Evolutionary conservation across 331 rosid genomes (phyloP), one percentile per base, ranked within the genome.

Genomic region (Saraca asoca): DNA sequence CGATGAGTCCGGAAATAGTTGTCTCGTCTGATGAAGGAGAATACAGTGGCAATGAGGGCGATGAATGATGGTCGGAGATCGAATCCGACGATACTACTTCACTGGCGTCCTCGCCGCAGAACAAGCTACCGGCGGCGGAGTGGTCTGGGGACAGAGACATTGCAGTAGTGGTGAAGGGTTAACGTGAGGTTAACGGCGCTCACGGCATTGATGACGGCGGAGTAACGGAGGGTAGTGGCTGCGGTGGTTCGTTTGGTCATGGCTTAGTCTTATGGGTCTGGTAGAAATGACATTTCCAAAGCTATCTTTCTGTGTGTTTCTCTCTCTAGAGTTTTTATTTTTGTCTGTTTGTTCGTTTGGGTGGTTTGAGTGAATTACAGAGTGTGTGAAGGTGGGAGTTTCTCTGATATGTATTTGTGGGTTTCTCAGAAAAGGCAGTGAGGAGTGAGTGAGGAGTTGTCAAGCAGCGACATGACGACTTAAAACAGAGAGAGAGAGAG

Each of bases 211-310:
- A 64, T 43, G 29, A 39, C 50, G 18, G 39, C 8, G 52, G n/a
- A 2, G 62, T 12, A 52, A 41, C 5, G 35, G 49, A 39, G 42
- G 64, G 38, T 45, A 15, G 38, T 16, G 12, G n/a, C 7, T 24
- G 12, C 14, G 39, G 17, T 7, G 12, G 54, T 42, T 37, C n/a
- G 50, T 45, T 58, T 77, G 82, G 68, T 57, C 89, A 81, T 81
- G 66, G 81, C 82, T 70, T 9, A 77, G 19, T 66, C 66, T 79
- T 66, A 69, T 31, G 80, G 69, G 69, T 75, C 73, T 62, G 71
- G 73, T 24, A 24, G 31, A 72, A 51, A 72, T 44, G 69, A 60
- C 83, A 77, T 77, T 5, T 57, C 61, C 12, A 44, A 67, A 34
- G 60, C 7, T 31, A 15, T 17, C 9, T 12, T 5, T 34, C 19